Conservation (phyloP, 768 basidiomycete species). For the Boletus huronensis region DNA sequence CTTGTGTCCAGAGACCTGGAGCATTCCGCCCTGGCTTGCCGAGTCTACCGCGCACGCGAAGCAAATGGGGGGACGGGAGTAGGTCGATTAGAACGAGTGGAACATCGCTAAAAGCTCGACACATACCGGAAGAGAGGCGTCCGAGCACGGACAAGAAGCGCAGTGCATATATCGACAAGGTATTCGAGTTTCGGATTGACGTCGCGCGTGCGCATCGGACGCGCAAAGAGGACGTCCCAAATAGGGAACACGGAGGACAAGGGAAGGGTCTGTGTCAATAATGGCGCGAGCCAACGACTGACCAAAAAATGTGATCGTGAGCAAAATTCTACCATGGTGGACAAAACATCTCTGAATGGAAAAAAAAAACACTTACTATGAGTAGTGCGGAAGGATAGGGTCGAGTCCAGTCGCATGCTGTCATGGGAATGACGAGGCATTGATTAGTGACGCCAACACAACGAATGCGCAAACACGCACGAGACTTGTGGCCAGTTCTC, state of each 20-base stretch:
- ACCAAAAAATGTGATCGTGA: neutral
- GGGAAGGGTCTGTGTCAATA: constrained; percentile 73
- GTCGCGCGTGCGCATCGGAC: constrained; percentile 50
- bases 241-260: constrained; percentile 52
- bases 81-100: neutral
- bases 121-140: constrained; percentile 52
- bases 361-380: constrained; percentile 51
- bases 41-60: constrained; percentile 38
- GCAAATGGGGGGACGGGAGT: neutral
- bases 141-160: constrained; percentile 62
- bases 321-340: neutral
- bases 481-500: constrained; percentile 55
- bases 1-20: constrained; percentile 54
- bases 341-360: neutral
- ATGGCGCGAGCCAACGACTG: constrained; percentile 73
- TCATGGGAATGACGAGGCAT: neutral
- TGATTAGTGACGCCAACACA: neutral
- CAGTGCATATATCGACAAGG: constrained; percentile 66
- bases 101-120: neutral
- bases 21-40: constrained; percentile 44
- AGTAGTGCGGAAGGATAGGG: constrained; percentile 73
- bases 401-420: constrained; percentile 66
- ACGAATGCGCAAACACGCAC: constrained; percentile 34
- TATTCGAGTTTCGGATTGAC: constrained; percentile 60
- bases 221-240: constrained; percentile 73